Evolutionary conservation across 2,329 filamentous ascomycete genomes (phyloP), one percentile per base, ranked within the genome.

Genomic region (Calonectria leucothoes): DNA sequence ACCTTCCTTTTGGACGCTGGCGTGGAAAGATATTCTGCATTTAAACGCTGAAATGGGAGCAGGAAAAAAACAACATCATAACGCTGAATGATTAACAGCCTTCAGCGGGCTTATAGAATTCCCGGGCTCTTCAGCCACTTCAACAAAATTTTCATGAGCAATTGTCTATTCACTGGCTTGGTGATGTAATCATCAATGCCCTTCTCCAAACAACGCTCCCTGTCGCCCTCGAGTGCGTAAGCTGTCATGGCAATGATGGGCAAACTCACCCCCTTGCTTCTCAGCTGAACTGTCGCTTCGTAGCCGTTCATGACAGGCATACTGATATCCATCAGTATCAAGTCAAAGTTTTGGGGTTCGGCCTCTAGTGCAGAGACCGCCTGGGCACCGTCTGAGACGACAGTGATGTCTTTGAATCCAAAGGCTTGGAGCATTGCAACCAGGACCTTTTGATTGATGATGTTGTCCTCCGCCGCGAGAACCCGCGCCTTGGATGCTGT

Each of bases 171-270:
- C 14, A 91, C 85, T 0, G 89, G 89, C 75, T 91, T 91, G 2
- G 89, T 83, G 15, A 91, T 83, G 73, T 90, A 91, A 51, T 88
- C 89, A 51, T 88, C 87, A 89, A 91, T 90, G 0, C 90, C 90
- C 64, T 86, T 87, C 6, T 86, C 85, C 33, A 89, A 82, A 74
- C 90, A 91, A 12, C 82, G 84, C 57, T 91, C 89, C 5, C 84
- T 86, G 72, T 91, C 89, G 0, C 88, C 89, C 64, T 89, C 88
- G 23, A 91, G 82, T 0, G 90, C 89, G 73, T 90, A 89, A 0
- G 89, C 89, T 4, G 88, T 90, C 52, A 90, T 82, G 1, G 88
- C 89, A 39, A 90, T 87, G 39, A 90, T 87, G 1, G 87, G 85
- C 1, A 85, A 85, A 2, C 81, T 88, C 87, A 91, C 89, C 78